Evolutionary conservation across 2,329 filamentous ascomycete species (phyloP).

Genomic region (Pseudogymnoascus sp.): DNA sequence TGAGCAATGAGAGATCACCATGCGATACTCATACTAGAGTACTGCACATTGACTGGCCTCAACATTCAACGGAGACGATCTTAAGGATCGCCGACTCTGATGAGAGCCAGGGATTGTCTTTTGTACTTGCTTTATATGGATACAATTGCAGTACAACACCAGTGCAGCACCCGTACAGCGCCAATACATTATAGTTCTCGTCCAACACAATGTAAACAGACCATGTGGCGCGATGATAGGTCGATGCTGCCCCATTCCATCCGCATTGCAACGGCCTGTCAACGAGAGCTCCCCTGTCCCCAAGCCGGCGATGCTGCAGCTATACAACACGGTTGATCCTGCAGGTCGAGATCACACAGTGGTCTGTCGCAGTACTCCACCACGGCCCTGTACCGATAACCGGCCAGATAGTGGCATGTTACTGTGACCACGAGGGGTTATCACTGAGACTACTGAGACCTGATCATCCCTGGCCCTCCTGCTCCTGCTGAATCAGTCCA

Average conservation of each 20-base stretch:
- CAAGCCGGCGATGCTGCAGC: not conserved
- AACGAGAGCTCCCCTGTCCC: not conserved
- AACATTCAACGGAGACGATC: not conserved
- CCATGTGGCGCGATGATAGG: conserved; percentile 7
- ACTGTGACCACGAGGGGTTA: not conserved
- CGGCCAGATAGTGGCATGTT: not conserved
- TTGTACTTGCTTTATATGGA: not conserved
- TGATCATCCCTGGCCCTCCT: not conserved
- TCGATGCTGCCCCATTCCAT: not conserved
- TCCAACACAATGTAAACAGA: not conserved
- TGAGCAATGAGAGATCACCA: not conserved
- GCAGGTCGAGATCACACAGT: not conserved
- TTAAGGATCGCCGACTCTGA: not conserved
- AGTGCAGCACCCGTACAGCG: not conserved
- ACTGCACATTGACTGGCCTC: not conserved
- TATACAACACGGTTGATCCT: not conserved
- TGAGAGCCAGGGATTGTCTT: conserved; percentile 3
- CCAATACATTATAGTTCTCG: not conserved
- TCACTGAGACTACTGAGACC: not conserved
- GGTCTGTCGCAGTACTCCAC: not conserved
- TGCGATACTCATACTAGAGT: not conserved
- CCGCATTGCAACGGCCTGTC: not conserved
- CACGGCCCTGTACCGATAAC: not conserved
- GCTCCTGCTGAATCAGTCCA: not conserved
- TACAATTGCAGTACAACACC: not conserved